phyloP scores from a whole-genome alignment of 768 basidiomycete genomes.

The Amanita inopinata region DNA sequence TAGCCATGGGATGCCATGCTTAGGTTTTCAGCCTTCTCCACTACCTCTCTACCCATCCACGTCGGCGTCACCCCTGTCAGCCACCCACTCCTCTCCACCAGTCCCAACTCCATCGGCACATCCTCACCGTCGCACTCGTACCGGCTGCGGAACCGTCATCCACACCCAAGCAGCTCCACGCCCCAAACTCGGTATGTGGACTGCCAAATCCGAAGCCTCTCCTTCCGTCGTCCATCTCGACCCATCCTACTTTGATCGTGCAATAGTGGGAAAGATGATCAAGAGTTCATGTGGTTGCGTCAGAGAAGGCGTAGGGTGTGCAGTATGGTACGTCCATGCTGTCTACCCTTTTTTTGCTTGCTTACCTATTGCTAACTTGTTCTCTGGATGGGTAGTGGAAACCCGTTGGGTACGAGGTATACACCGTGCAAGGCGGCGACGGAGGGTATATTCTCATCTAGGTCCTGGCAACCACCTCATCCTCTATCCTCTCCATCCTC shows the following conservation, averaged over 20 bases:
- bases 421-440: conserved; percentile 8
- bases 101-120: conserved; percentile 17
- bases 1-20: too few species aligned
- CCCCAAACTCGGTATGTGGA: conserved; percentile 45
- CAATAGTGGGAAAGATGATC: conserved; percentile 37
- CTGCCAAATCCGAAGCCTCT: conserved; percentile 43
- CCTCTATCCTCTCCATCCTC: not conserved
- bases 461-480: too few species aligned
- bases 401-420: conserved; percentile 8
- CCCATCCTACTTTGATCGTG: conserved; percentile 45
- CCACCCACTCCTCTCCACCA: conserved; percentile 13
- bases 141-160: conserved; percentile 54
- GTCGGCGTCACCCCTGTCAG: conserved; percentile 16
- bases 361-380: not conserved
- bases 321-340: conserved; percentile 39
- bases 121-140: conserved; percentile 10
- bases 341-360: not conserved
- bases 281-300: conserved; percentile 55
- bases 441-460: conserved; percentile 1
- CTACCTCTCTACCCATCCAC: conserved; percentile 27
- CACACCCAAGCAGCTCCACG: conserved; percentile 47
- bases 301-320: conserved; percentile 60
- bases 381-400: conserved; percentile 1
- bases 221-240: conserved; percentile 49
- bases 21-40: too few species aligned